Evolutionary conservation across 2,329 filamentous ascomycete genomes (phyloP).

Genomic region (Colletotrichum graminicola): DNA sequence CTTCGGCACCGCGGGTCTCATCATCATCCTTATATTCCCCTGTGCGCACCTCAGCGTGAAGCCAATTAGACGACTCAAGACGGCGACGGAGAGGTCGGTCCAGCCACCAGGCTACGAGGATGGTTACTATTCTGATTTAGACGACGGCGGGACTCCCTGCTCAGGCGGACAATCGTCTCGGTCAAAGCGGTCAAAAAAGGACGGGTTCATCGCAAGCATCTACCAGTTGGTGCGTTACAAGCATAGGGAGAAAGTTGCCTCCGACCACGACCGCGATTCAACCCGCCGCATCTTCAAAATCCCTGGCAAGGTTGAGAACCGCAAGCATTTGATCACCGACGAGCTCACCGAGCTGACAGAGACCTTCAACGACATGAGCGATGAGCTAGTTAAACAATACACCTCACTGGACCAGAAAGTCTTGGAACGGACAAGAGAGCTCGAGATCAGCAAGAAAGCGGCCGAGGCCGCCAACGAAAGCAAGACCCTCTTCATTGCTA

Average conservation of each 20-base stretch:
- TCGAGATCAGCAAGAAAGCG: slow-evolving; percentile 90
- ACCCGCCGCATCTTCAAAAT: slow-evolving; percentile 79
- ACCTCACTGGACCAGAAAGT: slow-evolving; percentile 87
- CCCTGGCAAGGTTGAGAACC: slow-evolving; percentile 82
- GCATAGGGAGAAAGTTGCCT: slow-evolving; percentile 44
- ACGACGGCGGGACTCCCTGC: slow-evolving; percentile 59
- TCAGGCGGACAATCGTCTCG: slow-evolving; percentile 52
- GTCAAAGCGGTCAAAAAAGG: slow-evolving; percentile 61
- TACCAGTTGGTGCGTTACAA: slow-evolving; percentile 43
- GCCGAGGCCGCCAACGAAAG: slow-evolving; percentile 96
- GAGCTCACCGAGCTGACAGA: slow-evolving; percentile 85
- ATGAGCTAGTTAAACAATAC: slow-evolving; percentile 90
- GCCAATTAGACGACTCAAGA: slow-evolving; percentile 81
- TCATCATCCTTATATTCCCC: slow-evolving; percentile 79
- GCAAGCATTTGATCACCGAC: slow-evolving; percentile 82
- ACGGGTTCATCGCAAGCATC: slow-evolving; percentile 32
- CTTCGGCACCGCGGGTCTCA: slow-evolving; percentile 82
- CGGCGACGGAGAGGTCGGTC: slow-evolving; percentile 80
- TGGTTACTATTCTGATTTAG: slow-evolving; percentile 55
- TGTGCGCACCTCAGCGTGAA: slow-evolving; percentile 85
- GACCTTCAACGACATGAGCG: slow-evolving; percentile 95
- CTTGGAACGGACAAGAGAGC: slow-evolving; percentile 81
- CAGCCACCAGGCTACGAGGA: slow-evolving; percentile 72
- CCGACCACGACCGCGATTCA: slow-evolving; percentile 54
- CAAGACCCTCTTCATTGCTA: slow-evolving; percentile 97